Base-by-base conservation (phyloP, 192 early-diverging fungal genomes). In the Entomortierella chlamydospora region DNA sequence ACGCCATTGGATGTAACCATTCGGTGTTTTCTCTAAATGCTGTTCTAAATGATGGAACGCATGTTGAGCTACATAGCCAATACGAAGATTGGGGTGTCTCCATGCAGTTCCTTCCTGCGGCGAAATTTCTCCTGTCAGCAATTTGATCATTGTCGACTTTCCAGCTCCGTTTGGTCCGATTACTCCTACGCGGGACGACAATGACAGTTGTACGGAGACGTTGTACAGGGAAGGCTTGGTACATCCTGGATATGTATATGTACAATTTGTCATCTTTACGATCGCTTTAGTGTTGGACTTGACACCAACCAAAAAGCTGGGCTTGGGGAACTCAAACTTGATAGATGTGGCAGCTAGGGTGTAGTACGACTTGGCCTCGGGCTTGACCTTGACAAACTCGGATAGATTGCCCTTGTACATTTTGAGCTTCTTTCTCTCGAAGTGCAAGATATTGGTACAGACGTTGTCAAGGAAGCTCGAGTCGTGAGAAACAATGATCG, bases 11-110 rank as follows among this genome's bases (percentile, higher is more conserved):
- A 95, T 90, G 78, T 95, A 95, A 31, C 92, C 91, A 80, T 93
- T 93, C 43, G 93, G 91, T 18, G 93, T 93, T 64, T 93, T 91
- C 85, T 95, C 92, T 37, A 93, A 55, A 82, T 95, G 93, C 58
- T 92, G 89, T 61, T 95, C 91, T 60, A 95, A 82, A 87, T 95
- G 93, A 80, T 95, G 91, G 90, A 95, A 93, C 61, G 93, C 92
- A 81, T 95, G 94, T 73, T 95, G 94, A 25, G 93, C 92, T 71
- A 95, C 92, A 81, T 94, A 94, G 59, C 93, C 93, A 72, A 95
- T 88, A 87, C 94, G 91, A 17, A 94, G 83, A 81, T 92, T 92
- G 82, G 93, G 94, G 78, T 95, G 93, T 83, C 93, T 88, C 87
- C 88, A 92, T 28, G 93, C 87, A 25, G 85, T 86, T 71, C 93